Evolutionary conservation across 306 rosid genomes (phyloP).

Genomic region (Pterocarpus santalinus): DNA sequence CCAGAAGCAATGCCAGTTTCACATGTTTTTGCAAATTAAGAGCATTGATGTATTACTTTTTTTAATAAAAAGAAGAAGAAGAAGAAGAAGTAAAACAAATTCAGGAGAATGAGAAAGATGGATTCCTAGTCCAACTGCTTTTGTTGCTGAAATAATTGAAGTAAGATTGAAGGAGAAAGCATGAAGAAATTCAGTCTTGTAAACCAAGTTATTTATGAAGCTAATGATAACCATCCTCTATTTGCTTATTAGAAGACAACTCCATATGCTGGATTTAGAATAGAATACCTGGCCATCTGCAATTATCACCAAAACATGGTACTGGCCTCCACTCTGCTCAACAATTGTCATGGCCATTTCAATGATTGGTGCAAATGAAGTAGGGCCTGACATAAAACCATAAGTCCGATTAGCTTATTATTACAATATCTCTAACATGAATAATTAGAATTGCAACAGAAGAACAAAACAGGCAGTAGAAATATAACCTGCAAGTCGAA

Average conservation of each 20-base stretch:
- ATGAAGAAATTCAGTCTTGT: slow-evolving; percentile 10
- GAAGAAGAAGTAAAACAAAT: neutral
- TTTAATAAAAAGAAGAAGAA: too few species aligned
- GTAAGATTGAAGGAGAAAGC: neutral
- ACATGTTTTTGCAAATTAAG: slow-evolving; percentile 2
- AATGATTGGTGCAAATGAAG: slow-evolving; percentile 90
- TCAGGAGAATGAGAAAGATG: neutral
- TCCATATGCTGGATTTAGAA: slow-evolving; percentile 4
- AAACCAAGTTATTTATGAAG: neutral
- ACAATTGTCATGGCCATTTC: slow-evolving; percentile 98
- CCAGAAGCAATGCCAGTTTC: neutral
- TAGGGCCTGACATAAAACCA: slow-evolving; percentile 75
- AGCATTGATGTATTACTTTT: neutral
- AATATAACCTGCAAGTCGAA: slow-evolving; percentile 84
- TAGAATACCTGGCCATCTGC: slow-evolving; percentile 96
- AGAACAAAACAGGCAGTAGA: slow-evolving; percentile 20
- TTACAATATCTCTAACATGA: slow-evolving; percentile 18
- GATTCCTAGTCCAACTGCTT: neutral
- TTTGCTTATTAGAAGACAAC: slow-evolving; percentile 23
- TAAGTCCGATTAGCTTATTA: slow-evolving; percentile 15
- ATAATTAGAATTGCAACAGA: slow-evolving; percentile 13
- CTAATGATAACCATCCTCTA: slow-evolving; percentile 21
- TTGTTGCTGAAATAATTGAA: neutral
- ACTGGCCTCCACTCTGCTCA: slow-evolving; percentile 90
- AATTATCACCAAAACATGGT: slow-evolving; percentile 70